Evolutionary conservation across 257 asterid species (phyloP).

Genomic region (Solanum etuberosum): DNA sequence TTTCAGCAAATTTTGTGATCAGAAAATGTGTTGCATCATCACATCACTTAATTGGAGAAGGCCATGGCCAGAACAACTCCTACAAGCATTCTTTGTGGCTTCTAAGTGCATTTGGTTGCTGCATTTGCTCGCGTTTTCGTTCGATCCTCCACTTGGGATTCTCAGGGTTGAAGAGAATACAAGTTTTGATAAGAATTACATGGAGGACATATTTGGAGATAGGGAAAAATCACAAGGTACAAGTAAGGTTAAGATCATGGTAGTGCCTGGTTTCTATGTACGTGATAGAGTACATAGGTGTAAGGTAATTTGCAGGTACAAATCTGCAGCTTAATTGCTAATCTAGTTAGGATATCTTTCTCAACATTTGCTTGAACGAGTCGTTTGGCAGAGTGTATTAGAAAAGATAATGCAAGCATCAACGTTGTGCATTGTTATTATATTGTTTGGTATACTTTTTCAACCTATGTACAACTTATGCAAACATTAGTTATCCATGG

Average conservation of each 20-base stretch:
- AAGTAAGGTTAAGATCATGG: conserved; percentile 70
- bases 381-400: background rate
- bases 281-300: conserved; percentile 61
- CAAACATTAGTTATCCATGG: background rate
- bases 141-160: conserved; percentile 42
- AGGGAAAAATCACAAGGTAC: conserved; percentile 42
- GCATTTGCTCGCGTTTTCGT: conserved; percentile 83
- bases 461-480: background rate
- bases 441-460: background rate
- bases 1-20: conserved; percentile 80
- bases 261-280: conserved; percentile 84
- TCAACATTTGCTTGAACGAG: background rate
- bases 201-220: conserved; percentile 68
- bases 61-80: conserved; percentile 91
- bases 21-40: conserved; percentile 71
- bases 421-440: background rate
- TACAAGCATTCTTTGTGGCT: conserved; percentile 73
- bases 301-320: conserved; percentile 74
- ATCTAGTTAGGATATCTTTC: background rate
- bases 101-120: conserved; percentile 92
- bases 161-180: conserved; percentile 59
- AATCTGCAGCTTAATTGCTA: conserved; percentile 17
- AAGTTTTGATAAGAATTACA: conserved; percentile 42
- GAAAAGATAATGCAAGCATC: background rate
- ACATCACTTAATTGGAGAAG: conserved; percentile 52